Percentiles rank a stretch among this genome's conserved stretches.
These are phyloP conservation scores for Backusella mclennaniae DNA, from an alignment of 192 early-diverging fungal genomes.

Conservation along the genomic window DNA sequence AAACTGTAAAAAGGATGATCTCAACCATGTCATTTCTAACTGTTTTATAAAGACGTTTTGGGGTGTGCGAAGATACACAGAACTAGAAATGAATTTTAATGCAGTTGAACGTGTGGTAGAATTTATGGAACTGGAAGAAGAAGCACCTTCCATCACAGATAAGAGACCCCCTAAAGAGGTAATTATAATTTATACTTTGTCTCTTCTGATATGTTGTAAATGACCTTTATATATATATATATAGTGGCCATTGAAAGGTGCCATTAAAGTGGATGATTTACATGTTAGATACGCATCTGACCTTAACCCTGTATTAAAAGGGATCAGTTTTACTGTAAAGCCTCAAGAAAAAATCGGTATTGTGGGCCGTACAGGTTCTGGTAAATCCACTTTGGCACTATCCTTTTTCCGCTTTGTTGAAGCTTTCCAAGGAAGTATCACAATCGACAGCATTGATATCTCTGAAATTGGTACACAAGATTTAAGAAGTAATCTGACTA, in stretches of 20 bases:
- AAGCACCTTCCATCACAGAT: constrained; percentile 58
- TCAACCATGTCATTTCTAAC: neutral
- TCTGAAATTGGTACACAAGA: constrained; percentile 68
- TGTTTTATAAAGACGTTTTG: constrained; percentile 47
- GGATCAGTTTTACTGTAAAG: constrained; percentile 62
- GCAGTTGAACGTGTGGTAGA: constrained; percentile 85
- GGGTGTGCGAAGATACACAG: constrained; percentile 60
- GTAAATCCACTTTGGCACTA: constrained; percentile 78
- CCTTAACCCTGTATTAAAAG: constrained; percentile 68
- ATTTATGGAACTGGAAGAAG: constrained; percentile 79
- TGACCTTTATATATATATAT: neutral
- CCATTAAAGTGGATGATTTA: constrained; percentile 69
- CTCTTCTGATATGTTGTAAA: neutral
- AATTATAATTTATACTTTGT: neutral
- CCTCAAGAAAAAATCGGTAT: constrained; percentile 84
- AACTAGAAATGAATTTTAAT: constrained; percentile 83
- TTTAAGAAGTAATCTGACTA: constrained; percentile 63
- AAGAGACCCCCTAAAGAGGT: constrained; percentile 46
- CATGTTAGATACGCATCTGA: constrained; percentile 75
- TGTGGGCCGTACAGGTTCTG: constrained; percentile 85
- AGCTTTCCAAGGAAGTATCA: constrained; percentile 63
- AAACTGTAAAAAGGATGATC: neutral
- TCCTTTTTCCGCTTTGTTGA: constrained; percentile 82
- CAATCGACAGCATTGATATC: constrained; percentile 83
- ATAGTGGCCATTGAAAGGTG: constrained; percentile 70